Conservation (phyloP, 805 yeast species). For the Spathaspora hagerdaliae region DNA sequence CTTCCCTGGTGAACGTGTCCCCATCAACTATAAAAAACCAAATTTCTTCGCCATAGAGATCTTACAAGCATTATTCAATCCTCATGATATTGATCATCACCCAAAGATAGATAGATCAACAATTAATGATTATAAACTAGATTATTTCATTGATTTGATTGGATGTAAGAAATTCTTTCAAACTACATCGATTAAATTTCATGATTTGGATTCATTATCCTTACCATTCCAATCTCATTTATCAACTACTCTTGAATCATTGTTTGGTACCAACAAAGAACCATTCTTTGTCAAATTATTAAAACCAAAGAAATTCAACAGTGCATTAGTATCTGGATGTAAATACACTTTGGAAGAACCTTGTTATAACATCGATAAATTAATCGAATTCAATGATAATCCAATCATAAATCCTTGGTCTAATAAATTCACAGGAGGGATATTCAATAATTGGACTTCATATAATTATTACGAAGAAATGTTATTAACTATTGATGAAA, state of each 20-base stretch:
- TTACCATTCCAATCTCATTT: constrained; percentile 23
- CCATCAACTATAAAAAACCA: constrained; percentile 33
- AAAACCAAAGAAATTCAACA: constrained; percentile 31
- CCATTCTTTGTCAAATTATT: constrained; percentile 30
- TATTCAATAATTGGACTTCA: constrained; percentile 24
- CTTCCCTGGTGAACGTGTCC: constrained; percentile 30
- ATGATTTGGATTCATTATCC: constrained; percentile 23
- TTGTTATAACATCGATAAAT: constrained; percentile 29
- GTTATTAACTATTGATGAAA: constrained; percentile 20
- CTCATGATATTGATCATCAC: constrained; percentile 11
- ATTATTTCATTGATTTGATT: constrained; percentile 34
- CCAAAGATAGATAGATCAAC: constrained; percentile 14
- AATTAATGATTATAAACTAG: constrained; percentile 26
- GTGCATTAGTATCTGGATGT: constrained; percentile 34
- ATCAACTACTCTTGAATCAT: constrained; percentile 5
- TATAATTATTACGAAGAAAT: constrained; percentile 35
- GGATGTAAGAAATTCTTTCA: constrained; percentile 39
- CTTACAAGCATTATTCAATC: constrained; percentile 23
- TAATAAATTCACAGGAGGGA: constrained; percentile 26
- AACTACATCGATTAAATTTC: constrained; percentile 21
- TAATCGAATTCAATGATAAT: constrained; percentile 11
- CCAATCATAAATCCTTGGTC: constrained; percentile 32
- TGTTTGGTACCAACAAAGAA: constrained; percentile 27
- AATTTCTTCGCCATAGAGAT: constrained; percentile 36
- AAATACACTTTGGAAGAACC: constrained; percentile 26